Conservation (phyloP, 192 early-diverging fungal genomes). For the Obelidium mucronatum region DNA sequence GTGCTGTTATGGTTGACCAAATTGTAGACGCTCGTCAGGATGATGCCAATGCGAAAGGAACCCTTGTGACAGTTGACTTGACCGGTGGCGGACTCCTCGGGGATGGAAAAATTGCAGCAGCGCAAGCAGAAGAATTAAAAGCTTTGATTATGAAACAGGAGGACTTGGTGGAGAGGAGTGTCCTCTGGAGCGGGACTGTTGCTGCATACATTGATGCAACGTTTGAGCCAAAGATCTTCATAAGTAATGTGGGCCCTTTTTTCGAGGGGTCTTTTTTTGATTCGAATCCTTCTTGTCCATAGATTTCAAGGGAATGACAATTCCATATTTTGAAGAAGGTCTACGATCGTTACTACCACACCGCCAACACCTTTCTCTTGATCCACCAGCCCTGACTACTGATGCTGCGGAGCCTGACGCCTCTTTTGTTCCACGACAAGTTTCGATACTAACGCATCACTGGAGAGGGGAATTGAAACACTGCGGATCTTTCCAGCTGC, state of each 20-base stretch:
- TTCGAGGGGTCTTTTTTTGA: neutral
- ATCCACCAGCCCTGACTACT: neutral
- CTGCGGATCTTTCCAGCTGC: slow-evolving; percentile 52
- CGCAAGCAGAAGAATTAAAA: slow-evolving; percentile 47
- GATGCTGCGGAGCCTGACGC: neutral
- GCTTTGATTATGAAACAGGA: slow-evolving; percentile 34
- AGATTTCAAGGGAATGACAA: slow-evolving; percentile 47
- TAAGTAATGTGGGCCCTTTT: slow-evolving; percentile 31
- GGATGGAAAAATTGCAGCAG: slow-evolving; percentile 37
- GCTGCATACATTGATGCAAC: slow-evolving; percentile 29
- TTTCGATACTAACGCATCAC: neutral
- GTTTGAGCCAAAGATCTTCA: slow-evolving; percentile 48
- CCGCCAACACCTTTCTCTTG: slow-evolving; percentile 14
- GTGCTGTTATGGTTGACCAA: slow-evolving; percentile 31
- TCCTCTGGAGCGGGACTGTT: slow-evolving; percentile 34
- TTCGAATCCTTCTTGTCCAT: neutral
- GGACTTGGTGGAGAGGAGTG: neutral
- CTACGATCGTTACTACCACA: slow-evolving; percentile 38
- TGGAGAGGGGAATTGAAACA: slow-evolving; percentile 38
- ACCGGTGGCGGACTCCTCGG: slow-evolving; percentile 24
- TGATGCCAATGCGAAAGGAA: neutral
- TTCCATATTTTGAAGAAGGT: slow-evolving; percentile 48
- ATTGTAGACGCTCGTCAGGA: slow-evolving; percentile 11
- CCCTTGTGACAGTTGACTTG: slow-evolving; percentile 34
- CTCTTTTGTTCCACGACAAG: slow-evolving; percentile 2